A percentile compares a stretch with the other conserved stretches of the same genome.
Conservation (phyloP, 306 rosid genomes). For the Gastrolobium bilobum region DNA sequence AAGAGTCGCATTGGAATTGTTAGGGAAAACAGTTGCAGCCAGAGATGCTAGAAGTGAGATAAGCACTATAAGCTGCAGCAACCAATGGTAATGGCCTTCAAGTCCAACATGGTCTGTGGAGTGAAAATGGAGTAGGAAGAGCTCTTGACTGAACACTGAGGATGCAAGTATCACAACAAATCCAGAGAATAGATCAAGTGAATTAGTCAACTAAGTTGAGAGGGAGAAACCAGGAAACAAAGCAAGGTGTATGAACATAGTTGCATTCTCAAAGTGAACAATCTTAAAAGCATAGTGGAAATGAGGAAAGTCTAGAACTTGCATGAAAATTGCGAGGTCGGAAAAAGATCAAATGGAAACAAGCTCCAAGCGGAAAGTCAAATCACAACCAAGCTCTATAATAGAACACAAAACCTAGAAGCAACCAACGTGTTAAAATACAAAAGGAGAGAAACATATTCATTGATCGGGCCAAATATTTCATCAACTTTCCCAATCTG, state of each 20-base stretch:
- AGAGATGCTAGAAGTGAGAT: conserved; percentile 66
- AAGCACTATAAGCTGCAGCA: conserved; percentile 80
- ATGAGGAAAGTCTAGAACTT: conserved; percentile 73
- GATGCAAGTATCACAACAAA: conserved; percentile 71
- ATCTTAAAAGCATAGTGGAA: conserved; percentile 69
- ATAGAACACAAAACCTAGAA: conserved; percentile 8
- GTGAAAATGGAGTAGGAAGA: conserved; percentile 89
- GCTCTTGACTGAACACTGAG: conserved; percentile 86
- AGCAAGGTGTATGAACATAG: conserved; percentile 90
- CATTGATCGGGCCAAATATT: conserved; percentile 81
- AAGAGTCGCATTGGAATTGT: conserved; percentile 75
- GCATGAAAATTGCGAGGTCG: conserved; percentile 65
- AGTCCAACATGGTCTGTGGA: conserved; percentile 91
- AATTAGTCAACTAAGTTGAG: conserved; percentile 66
- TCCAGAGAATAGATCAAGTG: conserved; percentile 67
- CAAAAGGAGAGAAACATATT: conserved; percentile 49
- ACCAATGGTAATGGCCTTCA: conserved; percentile 95
- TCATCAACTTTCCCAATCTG: conserved; percentile 99
- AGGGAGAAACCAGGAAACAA: conserved; percentile 80
- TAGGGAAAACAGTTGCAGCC: conserved; percentile 69
- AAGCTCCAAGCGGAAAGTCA: conserved; percentile 73
- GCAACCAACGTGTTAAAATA: background rate
- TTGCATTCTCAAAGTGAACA: conserved; percentile 85
- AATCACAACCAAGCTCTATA: background rate
- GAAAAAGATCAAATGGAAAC: conserved; percentile 73